Evolutionary conservation across 108 stramenopile genomes (phyloP), one percentile per base, ranked within the genome.

Genomic region (Discostella pseudostelligera): DNA sequence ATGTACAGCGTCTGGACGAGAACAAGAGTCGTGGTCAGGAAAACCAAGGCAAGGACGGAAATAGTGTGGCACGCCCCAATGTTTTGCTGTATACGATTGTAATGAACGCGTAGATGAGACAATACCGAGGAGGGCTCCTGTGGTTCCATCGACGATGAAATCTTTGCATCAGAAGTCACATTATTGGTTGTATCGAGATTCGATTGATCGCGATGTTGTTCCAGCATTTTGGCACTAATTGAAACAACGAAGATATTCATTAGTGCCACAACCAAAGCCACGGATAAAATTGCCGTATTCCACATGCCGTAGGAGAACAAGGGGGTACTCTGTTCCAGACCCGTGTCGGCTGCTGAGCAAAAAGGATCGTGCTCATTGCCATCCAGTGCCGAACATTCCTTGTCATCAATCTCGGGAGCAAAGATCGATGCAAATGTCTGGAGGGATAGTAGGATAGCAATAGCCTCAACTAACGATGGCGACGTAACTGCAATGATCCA

Each of bases 401-500:
- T 2, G 7, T 4, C 36, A 26, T 47, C 39, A 36, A 20, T 28
- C 21, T 40, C 42, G 24, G 59, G 49, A 24, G 20, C 19, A 7
- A 49, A 24, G 12, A 63, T 40, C 4, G 47, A 55, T 9, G 48
- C 16, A 26, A 49, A 39, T 32, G 54, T 28, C 63, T 48, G 58
- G 24, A 62, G 14, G 8, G 73, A 74, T 13, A 53, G 58, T 4
- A 60, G 20, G 17, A 74, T 36, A 19, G 57, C 40, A 37, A 74
- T 20, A 1, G 57, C 25, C 50, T 74, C 73, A 55, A 19, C 53
- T 10, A 62, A 43, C 17, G 73, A 66, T 21, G 59, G 51, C n/a
- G 73, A 74, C 8, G 73, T 56, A 13, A 66, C 20, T 25, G 59
- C 73, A 8, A 74, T 65, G 3, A 56, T 39, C 53, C 59, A 59